Evolutionary conservation across 2,329 filamentous ascomycete species (phyloP).

Genomic region (Colletotrichum nymphaeae): DNA sequence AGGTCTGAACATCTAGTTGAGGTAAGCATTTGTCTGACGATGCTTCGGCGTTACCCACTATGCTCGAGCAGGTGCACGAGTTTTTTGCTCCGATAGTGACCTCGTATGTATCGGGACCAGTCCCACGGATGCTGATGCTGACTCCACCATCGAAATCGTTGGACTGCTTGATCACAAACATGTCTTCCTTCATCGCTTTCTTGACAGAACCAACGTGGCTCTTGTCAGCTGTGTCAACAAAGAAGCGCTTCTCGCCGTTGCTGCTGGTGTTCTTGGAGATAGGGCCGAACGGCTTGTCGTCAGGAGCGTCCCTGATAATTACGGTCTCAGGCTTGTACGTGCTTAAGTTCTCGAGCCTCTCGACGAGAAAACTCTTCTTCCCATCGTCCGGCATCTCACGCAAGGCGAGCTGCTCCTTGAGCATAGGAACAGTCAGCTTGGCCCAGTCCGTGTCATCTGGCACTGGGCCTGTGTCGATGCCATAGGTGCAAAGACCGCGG

Average conservation of each 20-base stretch:
- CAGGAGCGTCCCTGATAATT: background rate
- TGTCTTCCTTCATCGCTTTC: constrained; percentile 17
- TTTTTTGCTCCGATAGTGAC: constrained; percentile 2
- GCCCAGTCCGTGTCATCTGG: constrained; percentile 28
- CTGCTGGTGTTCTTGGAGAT: background rate
- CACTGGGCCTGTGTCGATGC: constrained; percentile 27
- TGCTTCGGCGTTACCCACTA: background rate
- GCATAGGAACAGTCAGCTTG: constrained; percentile 15
- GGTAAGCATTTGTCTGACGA: background rate
- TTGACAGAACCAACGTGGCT: constrained; percentile 1
- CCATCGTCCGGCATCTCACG: constrained; percentile 11
- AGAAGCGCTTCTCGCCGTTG: constrained; percentile 1
- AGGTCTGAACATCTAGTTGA: constrained; percentile 9
- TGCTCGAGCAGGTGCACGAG: constrained; percentile 17
- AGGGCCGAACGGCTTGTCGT: constrained; percentile 3
- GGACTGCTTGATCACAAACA: constrained; percentile 23
- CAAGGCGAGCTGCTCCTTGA: constrained; percentile 32
- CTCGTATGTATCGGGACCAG: background rate
- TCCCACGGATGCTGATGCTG: background rate
- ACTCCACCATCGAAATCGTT: background rate
- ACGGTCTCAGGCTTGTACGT: constrained; percentile 6
- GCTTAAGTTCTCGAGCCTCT: constrained; percentile 20
- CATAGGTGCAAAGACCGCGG: constrained; percentile 22
- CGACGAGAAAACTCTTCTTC: constrained; percentile 18
- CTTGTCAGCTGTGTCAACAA: background rate